Evolutionary conservation across 2,329 filamentous ascomycete species (phyloP).

Genomic region (Sarocladiaceae sp.): DNA sequence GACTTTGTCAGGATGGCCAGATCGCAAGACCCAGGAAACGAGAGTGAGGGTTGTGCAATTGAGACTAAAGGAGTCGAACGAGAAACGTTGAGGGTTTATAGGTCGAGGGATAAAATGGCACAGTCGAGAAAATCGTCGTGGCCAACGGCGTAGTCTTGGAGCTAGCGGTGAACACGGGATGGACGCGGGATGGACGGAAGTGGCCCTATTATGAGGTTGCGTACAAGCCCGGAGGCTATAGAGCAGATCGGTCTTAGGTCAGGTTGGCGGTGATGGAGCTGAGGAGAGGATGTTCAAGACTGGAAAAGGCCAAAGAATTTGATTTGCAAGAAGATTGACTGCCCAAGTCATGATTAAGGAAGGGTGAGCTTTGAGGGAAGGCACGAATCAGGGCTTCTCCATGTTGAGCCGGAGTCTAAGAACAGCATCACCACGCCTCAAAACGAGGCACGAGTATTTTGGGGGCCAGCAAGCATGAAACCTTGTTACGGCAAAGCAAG

Average conservation of each 20-base stretch:
- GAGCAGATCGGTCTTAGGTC: too few relatives aligned
- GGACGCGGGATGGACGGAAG: slow-evolving; percentile 1
- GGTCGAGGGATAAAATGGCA: neutral
- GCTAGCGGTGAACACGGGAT: neutral
- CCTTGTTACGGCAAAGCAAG: too few relatives aligned
- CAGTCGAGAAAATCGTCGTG: neutral
- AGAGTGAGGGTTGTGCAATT: neutral
- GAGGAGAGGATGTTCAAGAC: neutral
- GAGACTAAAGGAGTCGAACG: neutral
- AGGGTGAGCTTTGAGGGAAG: too few relatives aligned
- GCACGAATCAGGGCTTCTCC: neutral
- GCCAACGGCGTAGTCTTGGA: neutral
- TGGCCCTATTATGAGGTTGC: neutral
- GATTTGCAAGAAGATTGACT: too few relatives aligned
- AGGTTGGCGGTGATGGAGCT: neutral
- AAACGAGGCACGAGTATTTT: too few relatives aligned
- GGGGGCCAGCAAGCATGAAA: neutral
- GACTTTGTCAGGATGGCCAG: neutral
- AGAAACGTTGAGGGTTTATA: neutral
- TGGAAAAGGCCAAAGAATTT: neutral
- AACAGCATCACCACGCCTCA: neutral
- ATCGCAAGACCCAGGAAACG: neutral
- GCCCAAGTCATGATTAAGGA: too few relatives aligned
- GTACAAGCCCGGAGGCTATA: neutral
- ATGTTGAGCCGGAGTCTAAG: neutral